A percentile compares a stretch with the other conserved stretches of the same genome.
Evolutionary conservation across 2,329 filamentous ascomycete species (phyloP).

Genomic region (Pleurostoma richardsiae): DNA sequence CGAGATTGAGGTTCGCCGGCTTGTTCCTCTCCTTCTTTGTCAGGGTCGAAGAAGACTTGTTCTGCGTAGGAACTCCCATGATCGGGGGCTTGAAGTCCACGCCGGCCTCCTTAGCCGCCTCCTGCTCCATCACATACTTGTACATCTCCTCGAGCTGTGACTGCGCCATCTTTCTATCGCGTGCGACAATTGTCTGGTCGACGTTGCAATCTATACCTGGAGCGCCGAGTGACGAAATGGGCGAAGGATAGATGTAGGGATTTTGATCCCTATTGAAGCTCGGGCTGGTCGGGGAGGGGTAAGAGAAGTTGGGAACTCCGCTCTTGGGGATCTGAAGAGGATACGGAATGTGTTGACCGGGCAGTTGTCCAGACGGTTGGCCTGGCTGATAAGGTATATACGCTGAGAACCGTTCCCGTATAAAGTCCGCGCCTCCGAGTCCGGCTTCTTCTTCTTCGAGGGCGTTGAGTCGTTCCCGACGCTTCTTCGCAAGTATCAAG

Average conservation of each 20-base stretch:
- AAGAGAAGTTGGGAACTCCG: slow-evolving; percentile 44
- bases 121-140: slow-evolving; percentile 86
- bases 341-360: slow-evolving; percentile 1
- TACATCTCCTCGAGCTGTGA: slow-evolving; percentile 87
- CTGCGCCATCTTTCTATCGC: slow-evolving; percentile 70
- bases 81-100: slow-evolving; percentile 40
- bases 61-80: slow-evolving; percentile 19
- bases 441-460: slow-evolving; percentile 39
- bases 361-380: slow-evolving; percentile 7
- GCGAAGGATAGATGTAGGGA: slow-evolving; percentile 41
- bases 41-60: slow-evolving; percentile 22
- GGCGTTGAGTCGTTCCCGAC: slow-evolving; percentile 50
- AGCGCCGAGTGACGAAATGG: slow-evolving; percentile 41
- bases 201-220: slow-evolving; percentile 65
- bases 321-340: slow-evolving; percentile 20
- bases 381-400: neutral
- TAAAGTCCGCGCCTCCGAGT: slow-evolving; percentile 23
- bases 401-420: neutral
- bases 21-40: slow-evolving; percentile 43
- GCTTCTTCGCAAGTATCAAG: slow-evolving; percentile 52
- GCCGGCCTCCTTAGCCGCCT: slow-evolving; percentile 60
- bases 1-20: slow-evolving; percentile 45
- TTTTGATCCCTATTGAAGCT: slow-evolving; percentile 15
- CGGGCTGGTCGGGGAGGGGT: slow-evolving; percentile 38
- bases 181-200: slow-evolving; percentile 70